Conservation (phyloP, 805 yeast genomes). For the Candida dajiaensis region DNA sequence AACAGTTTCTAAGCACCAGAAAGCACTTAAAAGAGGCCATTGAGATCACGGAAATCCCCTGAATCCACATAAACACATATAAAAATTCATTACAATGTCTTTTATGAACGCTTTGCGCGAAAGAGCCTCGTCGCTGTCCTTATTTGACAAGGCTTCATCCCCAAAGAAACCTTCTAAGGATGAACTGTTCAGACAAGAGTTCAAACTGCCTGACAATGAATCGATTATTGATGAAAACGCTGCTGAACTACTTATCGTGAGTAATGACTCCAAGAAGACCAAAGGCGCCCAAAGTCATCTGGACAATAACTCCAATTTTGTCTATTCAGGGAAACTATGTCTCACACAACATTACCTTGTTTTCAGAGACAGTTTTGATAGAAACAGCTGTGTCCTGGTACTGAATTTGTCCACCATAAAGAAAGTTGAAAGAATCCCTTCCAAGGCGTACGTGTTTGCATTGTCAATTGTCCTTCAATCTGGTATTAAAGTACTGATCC, state of each 20-base stretch:
- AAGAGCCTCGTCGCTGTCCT: constrained; percentile 38
- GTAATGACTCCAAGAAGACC: constrained; percentile 10
- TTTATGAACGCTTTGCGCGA: constrained; percentile 39
- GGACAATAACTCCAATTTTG: constrained; percentile 25
- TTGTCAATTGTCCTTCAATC: constrained; percentile 65
- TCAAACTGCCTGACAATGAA: constrained; percentile 69
- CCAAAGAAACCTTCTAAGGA: constrained; percentile 51
- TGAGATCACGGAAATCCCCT: background rate
- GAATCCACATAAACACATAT: background rate
- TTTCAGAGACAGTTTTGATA: constrained; percentile 67
- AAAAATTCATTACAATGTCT: constrained; percentile 33
- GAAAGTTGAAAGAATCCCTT: constrained; percentile 81
- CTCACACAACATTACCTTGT: constrained; percentile 72
- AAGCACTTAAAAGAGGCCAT: background rate
- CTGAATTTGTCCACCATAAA: constrained; percentile 73
- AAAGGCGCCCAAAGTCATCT: constrained; percentile 3
- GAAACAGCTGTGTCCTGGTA: constrained; percentile 58
- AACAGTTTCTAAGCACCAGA: background rate
- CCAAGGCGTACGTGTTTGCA: constrained; percentile 71
- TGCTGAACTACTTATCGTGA: constrained; percentile 49
- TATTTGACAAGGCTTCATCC: constrained; percentile 33
- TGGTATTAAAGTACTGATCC: constrained; percentile 55
- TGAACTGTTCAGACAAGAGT: constrained; percentile 62
- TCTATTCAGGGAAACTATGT: constrained; percentile 58
- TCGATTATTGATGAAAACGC: constrained; percentile 56